Base-by-base conservation (phyloP, 2,329 filamentous ascomycete genomes). In the Fusarium burgessii region DNA sequence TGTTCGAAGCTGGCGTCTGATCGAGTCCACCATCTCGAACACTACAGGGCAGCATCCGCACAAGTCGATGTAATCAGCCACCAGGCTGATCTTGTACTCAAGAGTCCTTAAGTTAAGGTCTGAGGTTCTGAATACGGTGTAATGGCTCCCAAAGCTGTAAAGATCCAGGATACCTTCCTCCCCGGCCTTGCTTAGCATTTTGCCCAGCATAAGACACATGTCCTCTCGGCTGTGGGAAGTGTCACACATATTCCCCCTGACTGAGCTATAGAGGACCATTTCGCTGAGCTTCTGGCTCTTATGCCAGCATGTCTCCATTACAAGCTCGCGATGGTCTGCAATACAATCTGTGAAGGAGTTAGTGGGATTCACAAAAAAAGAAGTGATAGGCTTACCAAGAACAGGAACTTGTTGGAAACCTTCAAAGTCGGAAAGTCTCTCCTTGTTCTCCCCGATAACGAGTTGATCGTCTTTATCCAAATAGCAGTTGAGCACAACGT, bases 261-360 rank as follows among this genome's bases (percentile, higher is more conserved):
- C 23, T 9, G 66, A 69, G 17, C n/a, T 42, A 4, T 38, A 38
- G 14, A 69, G 32, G 9, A 69, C 10, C 15, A 35, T 14, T 9
- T 55, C 59, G 32, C 38, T 40, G 13, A 69, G 43, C 36, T 33
- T 59, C 45, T 69, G 66, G 15, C 66, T 69, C 32, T 69, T 61
- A 14, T 69, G 55, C 29, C 57, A 49, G 27, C 38, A 65, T 12
- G 36, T 42, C 2, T 69, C 47, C 23, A 70, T 41, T 8, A 36
- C 60, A 6, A 69, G 20, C 14, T 35, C 25, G 8, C 66, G 67
- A 10, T 70, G 66, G 12, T 66, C 66, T 10, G 49, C 20, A 23
- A 70, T 66, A 4, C 66, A 70, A 18, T 47, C 67, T 70, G 47
- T 2, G 13, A 25, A 36, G 17, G 18, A 13, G 45, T 70, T 41